Conservation (phyloP, 2,329 filamentous ascomycete genomes). For the Aspergillus bombycis region DNA sequence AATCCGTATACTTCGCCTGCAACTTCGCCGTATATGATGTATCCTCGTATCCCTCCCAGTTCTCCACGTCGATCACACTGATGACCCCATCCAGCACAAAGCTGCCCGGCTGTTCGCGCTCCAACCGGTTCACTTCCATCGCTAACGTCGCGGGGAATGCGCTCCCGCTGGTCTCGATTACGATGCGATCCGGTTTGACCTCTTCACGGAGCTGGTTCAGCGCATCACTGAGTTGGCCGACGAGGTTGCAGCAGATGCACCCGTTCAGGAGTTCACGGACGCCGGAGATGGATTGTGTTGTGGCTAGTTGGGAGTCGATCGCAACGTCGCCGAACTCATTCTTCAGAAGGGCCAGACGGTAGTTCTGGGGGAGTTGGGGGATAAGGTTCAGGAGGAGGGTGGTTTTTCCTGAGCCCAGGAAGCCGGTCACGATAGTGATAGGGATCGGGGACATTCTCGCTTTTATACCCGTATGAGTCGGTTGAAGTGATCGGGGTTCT, state of each 20-base stretch:
- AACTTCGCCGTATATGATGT: slow-evolving; percentile 85
- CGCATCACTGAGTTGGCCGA: slow-evolving; percentile 83
- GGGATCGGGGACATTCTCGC: slow-evolving; percentile 69
- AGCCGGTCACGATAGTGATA: slow-evolving; percentile 94
- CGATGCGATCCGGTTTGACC: slow-evolving; percentile 75
- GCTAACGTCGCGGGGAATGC: slow-evolving; percentile 88
- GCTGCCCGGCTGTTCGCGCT: slow-evolving; percentile 59
- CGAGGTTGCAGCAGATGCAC: slow-evolving; percentile 98
- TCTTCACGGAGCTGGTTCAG: slow-evolving; percentile 71
- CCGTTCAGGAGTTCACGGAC: slow-evolving; percentile 93
- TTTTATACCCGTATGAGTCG: neutral
- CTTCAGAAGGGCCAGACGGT: slow-evolving; percentile 92
- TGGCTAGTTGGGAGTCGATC: slow-evolving; percentile 88
- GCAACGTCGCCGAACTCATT: slow-evolving; percentile 98
- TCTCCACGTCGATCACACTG: slow-evolving; percentile 90
- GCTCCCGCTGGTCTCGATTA: slow-evolving; percentile 89
- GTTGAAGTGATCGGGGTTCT: too few species aligned
- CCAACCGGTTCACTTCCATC: slow-evolving; percentile 83
- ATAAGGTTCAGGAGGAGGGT: slow-evolving; percentile 93
- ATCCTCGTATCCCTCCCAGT: slow-evolving; percentile 91
- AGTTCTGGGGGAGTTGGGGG: slow-evolving; percentile 82
- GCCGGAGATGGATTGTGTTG: slow-evolving; percentile 79
- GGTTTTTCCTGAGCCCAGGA: slow-evolving; percentile 94
- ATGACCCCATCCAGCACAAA: slow-evolving; percentile 87
- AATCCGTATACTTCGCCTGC: slow-evolving; percentile 85